Percentiles rank a stretch among this genome's conserved stretches.
These are phyloP conservation scores for Schizosaccharomyces lindneri DNA, from an alignment of 805 yeast species.

Conservation along the genomic window DNA sequence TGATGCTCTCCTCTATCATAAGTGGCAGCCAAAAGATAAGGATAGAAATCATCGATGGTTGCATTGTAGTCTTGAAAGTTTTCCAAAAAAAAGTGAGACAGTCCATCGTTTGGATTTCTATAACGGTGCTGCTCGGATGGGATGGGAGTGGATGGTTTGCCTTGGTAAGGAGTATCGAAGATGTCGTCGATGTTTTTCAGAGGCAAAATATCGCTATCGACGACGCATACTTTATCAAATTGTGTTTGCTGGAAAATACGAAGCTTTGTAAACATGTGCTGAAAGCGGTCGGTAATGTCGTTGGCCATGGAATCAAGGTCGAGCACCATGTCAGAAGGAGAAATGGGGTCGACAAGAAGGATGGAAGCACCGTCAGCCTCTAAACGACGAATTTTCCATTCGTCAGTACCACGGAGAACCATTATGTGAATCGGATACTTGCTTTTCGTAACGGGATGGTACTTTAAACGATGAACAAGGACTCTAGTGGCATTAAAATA, in stretches of 20 bases:
- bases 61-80: neutral
- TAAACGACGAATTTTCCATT: constrained; percentile 1
- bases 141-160: neutral
- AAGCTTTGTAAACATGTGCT: constrained; percentile 38
- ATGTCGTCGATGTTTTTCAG: constrained; percentile 34
- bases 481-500: constrained; percentile 1
- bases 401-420: neutral
- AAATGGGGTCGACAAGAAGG: neutral
- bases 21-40: neutral
- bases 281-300: constrained; percentile 23
- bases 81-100: neutral
- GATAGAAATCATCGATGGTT: neutral
- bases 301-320: neutral
- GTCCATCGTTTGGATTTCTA: neutral
- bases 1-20: neutral
- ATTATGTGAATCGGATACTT: neutral
- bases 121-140: neutral
- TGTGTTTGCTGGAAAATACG: constrained; percentile 28
- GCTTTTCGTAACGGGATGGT: neutral
- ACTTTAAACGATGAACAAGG: neutral
- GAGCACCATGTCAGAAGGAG: neutral
- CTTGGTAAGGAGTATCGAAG: constrained; percentile 15
- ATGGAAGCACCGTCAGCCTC: neutral
- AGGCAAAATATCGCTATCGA: constrained; percentile 38
- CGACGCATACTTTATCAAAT: constrained; percentile 28